Conservation (phyloP, 2,329 filamentous ascomycete genomes). For the Colletotrichum sp. region DNA sequence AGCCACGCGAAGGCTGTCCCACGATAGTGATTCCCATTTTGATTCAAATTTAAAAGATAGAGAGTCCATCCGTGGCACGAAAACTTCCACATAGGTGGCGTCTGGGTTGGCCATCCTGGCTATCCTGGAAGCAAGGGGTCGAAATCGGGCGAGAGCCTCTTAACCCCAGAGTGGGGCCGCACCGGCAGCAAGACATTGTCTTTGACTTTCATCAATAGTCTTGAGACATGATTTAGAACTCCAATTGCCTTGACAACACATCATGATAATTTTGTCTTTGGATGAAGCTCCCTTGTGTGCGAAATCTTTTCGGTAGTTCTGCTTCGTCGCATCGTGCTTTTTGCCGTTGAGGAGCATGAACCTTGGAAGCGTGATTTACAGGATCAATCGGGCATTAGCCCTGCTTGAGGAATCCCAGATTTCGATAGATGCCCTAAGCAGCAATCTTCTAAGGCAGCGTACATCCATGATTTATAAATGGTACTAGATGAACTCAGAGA, state of each 20-base stretch:
- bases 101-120: not conserved
- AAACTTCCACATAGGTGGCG: not conserved
- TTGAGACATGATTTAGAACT: not conserved
- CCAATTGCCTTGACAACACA: not conserved
- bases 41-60: rapidly evolving
- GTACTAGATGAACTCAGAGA: too few relatives aligned
- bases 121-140: not conserved
- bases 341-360: not conserved
- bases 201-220: not conserved
- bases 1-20: not conserved
- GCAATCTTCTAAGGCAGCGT: too few relatives aligned
- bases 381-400: too few relatives aligned
- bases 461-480: too few relatives aligned
- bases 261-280: not conserved
- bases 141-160: not conserved
- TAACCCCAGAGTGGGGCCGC: not conserved
- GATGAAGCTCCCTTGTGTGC: not conserved
- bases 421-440: too few relatives aligned
- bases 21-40: not conserved
- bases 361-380: too few relatives aligned
- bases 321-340: not conserved
- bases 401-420: too few relatives aligned
- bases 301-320: not conserved
- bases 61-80: not conserved
- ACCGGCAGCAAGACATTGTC: not conserved